Percentiles rank a stretch among this genome's conserved stretches.
Conservation (phyloP, 345 rosid genomes). For the Toxicodendron radicans region DNA sequence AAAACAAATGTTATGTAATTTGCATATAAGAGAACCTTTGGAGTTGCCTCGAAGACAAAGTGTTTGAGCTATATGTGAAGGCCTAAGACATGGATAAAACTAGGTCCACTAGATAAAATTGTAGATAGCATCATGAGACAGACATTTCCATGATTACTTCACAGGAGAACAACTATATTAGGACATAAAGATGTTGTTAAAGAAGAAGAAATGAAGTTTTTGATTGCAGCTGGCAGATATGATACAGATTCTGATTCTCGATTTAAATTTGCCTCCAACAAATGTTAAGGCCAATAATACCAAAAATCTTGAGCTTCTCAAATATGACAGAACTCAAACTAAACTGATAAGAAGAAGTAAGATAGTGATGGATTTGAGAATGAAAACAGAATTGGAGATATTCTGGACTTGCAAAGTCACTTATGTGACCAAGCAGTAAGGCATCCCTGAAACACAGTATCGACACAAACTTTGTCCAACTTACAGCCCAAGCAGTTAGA, state of each 20-base stretch:
- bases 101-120: not conserved
- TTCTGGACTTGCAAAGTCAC: not conserved
- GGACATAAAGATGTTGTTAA: not conserved
- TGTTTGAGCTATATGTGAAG: slow-evolving; percentile 1
- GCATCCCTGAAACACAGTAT: not conserved
- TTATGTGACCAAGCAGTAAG: not conserved
- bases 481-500: not conserved
- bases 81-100: slow-evolving; percentile 9
- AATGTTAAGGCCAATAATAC: not conserved
- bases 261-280: not conserved
- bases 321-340: not conserved
- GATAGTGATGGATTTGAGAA: not conserved
- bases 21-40: not conserved
- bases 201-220: not conserved
- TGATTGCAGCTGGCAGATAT: not conserved
- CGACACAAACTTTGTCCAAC: not conserved
- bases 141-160: not conserved
- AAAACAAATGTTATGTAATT: slow-evolving; percentile 7
- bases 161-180: not conserved
- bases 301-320: slow-evolving; percentile 7
- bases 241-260: slow-evolving; percentile 1
- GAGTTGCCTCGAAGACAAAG: not conserved
- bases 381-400: not conserved
- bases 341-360: not conserved
- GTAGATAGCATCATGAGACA: not conserved